Evolutionary conservation across 495 filamentous ascomycete species (phyloP).

Genomic region (Aspergillus biplanus): DNA sequence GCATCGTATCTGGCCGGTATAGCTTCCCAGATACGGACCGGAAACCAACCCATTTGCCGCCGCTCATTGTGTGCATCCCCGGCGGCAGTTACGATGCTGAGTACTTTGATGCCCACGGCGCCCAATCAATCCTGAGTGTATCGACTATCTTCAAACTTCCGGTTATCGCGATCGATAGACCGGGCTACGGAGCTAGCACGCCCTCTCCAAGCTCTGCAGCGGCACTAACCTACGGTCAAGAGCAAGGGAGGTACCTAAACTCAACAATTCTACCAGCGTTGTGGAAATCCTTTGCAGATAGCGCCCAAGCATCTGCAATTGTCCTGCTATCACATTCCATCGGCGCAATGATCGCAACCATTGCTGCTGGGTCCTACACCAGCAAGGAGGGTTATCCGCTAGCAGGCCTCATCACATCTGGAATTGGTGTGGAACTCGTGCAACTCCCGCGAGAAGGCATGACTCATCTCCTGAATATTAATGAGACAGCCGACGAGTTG

Average conservation of each 20-base stretch:
- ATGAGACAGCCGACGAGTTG: too few species aligned
- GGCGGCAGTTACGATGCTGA: constrained; percentile 35
- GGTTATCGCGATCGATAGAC: background rate
- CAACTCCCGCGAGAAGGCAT: too few species aligned
- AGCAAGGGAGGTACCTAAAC: background rate
- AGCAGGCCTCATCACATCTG: constrained; percentile 12
- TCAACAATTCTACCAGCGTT: background rate
- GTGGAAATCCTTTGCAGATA: background rate
- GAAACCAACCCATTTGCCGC: background rate
- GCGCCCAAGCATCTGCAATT: constrained; percentile 18
- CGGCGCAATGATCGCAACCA: constrained; percentile 31
- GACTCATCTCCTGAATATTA: too few species aligned
- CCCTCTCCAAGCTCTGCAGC: background rate
- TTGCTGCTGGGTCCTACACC: constrained; percentile 23
- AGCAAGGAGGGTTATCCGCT: constrained; percentile 33
- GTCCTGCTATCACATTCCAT: constrained; percentile 41
- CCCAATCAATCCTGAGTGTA: constrained; percentile 26
- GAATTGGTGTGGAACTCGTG: too few species aligned
- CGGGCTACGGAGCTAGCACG: background rate
- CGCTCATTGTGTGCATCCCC: constrained; percentile 39
- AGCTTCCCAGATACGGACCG: background rate
- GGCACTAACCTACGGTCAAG: background rate
- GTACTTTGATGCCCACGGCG: constrained; percentile 16
- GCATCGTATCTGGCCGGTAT: background rate
- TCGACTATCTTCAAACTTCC: background rate